Base-by-base conservation (phyloP, 139 green algal species). In the Picochlorum sp. region DNA sequence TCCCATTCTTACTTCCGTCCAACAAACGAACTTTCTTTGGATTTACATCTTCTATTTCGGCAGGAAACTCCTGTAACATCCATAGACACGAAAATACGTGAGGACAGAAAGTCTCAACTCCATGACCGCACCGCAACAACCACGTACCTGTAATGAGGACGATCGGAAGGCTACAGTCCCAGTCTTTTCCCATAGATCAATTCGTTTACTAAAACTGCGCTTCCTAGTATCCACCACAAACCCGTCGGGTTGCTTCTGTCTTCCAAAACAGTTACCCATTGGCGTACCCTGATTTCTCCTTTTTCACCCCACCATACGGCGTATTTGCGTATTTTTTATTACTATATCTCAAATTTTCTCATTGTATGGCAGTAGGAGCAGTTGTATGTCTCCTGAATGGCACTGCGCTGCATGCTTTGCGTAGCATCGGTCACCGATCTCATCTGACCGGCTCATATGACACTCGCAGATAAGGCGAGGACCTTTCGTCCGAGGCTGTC, bases 1-100 rank as follows among this genome's bases (percentile, higher is more conserved):
- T 47, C 13, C 60, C 60, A 69, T 84, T 84, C 62, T 73, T 65
- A 2, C 58, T 72, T 1, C 59, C 70, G 52, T 84, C 77, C 20
- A 84, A 49, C 18, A 74, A 63, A 20, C 64, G 67, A 3, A 65
- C 75, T 23, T 41, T 45, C 23, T 23, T 63, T 4, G 70, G 58
- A 6, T 77, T 66, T 50, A 49, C n/a, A 21, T 21, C 47, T 38
- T n/a, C 15, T 11, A 81, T 49, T 6, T 62, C 51, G 10, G 31
- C 4, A 6, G 77, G 77, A 28, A 84, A 55, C 62, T 78, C 70
- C 47, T 81, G 66, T 24, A 73, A 8, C 11, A 26, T n/a, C 49
- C 16, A 30, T 30, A 30, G 28, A 30, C 28, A 34, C 4, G 18
- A 26, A 58, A 41, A 41, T 6, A 13, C 8, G 34, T 41, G 34